phyloP scores from a whole-genome alignment of 225 moss, liverwort and hornwort genomes.

The Sphagnum contortum region DNA sequence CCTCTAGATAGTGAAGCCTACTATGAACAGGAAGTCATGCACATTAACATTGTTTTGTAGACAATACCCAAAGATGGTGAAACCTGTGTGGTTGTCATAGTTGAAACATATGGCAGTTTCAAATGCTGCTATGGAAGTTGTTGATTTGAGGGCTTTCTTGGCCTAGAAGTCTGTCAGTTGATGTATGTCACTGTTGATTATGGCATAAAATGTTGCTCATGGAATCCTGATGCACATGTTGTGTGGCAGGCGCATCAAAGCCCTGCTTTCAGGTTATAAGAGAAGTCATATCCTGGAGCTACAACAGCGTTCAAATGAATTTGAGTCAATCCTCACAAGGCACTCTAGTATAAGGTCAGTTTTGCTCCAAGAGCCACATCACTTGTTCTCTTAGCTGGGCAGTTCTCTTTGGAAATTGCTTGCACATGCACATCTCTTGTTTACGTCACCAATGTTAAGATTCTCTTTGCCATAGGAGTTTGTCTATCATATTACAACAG shows the following conservation, averaged over 20 bases:
- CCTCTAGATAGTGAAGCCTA: neutral
- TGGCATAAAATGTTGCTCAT: neutral
- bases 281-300: conserved; percentile 60
- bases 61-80: no score
- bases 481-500: no score
- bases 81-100: no score
- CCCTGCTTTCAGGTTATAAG: conserved; percentile 42
- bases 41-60: no score
- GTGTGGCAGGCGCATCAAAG: conserved; percentile 49
- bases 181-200: no score
- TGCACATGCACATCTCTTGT: no score
- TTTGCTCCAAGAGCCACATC: neutral
- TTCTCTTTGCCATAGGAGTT: no score
- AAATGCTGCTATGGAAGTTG: neutral
- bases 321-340: conserved; percentile 64
- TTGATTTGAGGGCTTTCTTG: neutral
- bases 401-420: no score
- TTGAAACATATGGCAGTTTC: neutral
- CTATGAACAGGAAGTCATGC: neutral
- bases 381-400: no score
- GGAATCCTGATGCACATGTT: neutral
- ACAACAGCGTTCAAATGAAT: conserved; percentile 92
- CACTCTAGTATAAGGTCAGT: conserved; percentile 63
- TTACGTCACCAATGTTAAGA: no score
- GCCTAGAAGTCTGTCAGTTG: no score